These are phyloP conservation scores for Colletotrichum sp. DNA, from an alignment of 2,329 filamentous ascomycete genomes.

Conservation along the genomic window DNA sequence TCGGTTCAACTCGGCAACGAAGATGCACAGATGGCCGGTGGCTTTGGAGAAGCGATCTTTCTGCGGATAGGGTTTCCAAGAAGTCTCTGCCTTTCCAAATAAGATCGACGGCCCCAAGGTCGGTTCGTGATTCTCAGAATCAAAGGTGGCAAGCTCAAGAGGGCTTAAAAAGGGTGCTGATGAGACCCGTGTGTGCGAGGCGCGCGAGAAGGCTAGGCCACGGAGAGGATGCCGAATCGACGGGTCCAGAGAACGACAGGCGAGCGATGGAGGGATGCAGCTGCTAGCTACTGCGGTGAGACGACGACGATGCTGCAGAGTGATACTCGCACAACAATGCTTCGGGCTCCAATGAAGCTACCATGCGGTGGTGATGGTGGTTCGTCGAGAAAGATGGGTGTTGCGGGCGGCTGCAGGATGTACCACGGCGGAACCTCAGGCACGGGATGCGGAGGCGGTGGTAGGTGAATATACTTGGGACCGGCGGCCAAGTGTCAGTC, in stretches of 20 bases:
- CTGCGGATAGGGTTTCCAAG: neutral
- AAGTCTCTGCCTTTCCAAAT: neutral
- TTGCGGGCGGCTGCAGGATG: slow-evolving; percentile 50
- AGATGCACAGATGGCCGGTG: neutral
- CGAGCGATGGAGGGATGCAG: slow-evolving; percentile 37
- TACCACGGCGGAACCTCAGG: slow-evolving; percentile 36
- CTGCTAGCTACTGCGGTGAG: slow-evolving; percentile 40
- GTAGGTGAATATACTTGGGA: neutral
- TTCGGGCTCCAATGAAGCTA: slow-evolving; percentile 52
- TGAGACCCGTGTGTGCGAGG: neutral
- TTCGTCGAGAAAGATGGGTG: slow-evolving; percentile 43
- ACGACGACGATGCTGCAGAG: slow-evolving; percentile 56
- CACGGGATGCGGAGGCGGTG: slow-evolving; percentile 30
- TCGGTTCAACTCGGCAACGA: neutral
- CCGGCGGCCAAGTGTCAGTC: neutral
- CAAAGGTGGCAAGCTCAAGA: neutral
- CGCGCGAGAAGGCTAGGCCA: neutral
- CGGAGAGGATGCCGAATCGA: neutral
- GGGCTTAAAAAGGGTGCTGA: neutral
- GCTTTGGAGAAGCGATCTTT: neutral
- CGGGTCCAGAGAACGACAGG: slow-evolving; percentile 27
- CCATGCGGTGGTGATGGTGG: slow-evolving; percentile 52
- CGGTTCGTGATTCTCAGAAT: neutral
- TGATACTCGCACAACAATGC: slow-evolving; percentile 54
- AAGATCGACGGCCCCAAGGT: neutral